A percentile compares a stretch with the other conserved stretches of the same genome.
These are phyloP conservation scores for Fusarium pseudoanthophilum DNA, from an alignment of 2,329 filamentous ascomycete genomes.

Conservation along the genomic window DNA sequence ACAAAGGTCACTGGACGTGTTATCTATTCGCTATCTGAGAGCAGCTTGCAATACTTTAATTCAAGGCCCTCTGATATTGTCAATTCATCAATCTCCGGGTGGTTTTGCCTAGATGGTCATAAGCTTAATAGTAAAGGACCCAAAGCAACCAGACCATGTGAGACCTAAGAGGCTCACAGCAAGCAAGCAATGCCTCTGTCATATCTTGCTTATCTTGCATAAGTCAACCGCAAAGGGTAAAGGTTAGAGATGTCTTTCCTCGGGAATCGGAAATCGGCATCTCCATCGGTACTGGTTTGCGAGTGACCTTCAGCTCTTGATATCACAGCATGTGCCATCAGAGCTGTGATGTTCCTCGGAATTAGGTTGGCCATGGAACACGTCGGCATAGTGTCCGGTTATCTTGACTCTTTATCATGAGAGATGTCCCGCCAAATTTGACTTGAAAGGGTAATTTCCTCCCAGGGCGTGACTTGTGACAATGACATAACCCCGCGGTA, in stretches of 20 bases:
- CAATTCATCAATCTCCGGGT: background rate
- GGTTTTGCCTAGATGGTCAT: background rate
- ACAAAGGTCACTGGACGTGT: background rate
- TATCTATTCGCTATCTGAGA: background rate
- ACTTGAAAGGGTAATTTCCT: conserved; percentile 41
- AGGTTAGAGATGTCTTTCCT: conserved; percentile 14
- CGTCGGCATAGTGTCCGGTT: conserved; percentile 37
- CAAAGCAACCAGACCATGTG: background rate
- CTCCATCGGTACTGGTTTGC: conserved; percentile 8
- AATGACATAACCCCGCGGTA: conserved; percentile 15
- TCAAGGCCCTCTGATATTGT: background rate
- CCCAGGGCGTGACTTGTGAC: conserved; percentile 23
- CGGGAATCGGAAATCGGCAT: conserved; percentile 36
- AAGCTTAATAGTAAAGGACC: background rate
- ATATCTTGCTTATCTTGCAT: conserved; percentile 15
- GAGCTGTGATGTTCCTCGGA: conserved; percentile 14
- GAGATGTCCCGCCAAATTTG: conserved; percentile 17
- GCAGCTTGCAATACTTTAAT: background rate
- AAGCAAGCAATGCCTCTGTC: background rate
- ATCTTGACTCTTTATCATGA: conserved; percentile 20
- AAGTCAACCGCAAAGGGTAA: conserved; percentile 13
- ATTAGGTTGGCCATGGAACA: conserved; percentile 13
- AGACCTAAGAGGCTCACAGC: background rate
- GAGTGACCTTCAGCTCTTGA: conserved; percentile 2
- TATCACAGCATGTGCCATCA: conserved; percentile 1